Conservation (phyloP, 495 filamentous ascomycete species). For the Tuber melanosporum region DNA sequence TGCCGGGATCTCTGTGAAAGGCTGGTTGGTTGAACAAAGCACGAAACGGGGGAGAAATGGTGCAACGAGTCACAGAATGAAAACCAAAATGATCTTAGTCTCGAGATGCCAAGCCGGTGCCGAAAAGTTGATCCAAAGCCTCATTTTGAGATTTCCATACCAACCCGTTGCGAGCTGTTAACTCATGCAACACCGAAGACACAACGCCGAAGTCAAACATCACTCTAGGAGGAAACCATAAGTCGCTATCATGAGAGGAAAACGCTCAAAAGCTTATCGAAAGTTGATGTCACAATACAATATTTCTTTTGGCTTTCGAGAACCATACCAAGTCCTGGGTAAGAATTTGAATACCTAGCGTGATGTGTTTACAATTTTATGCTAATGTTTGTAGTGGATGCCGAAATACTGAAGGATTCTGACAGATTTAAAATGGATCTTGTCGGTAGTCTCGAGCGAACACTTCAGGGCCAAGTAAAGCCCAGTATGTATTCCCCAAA, state of each 20-base stretch:
- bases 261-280: slow-evolving; percentile 89
- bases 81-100: not conserved
- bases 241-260: slow-evolving; percentile 62
- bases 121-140: not conserved
- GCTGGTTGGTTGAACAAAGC: not conserved
- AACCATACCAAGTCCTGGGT: slow-evolving; percentile 88
- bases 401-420: slow-evolving; percentile 68
- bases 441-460: slow-evolving; percentile 60
- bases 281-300: slow-evolving; percentile 93
- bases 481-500: slow-evolving; percentile 54
- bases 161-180: not conserved
- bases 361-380: slow-evolving; percentile 8
- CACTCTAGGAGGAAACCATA: slow-evolving; percentile 4
- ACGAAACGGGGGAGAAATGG: not conserved
- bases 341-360: slow-evolving; percentile 32
- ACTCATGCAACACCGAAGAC: not conserved
- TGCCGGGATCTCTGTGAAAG: not conserved
- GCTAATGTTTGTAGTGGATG: slow-evolving; percentile 54
- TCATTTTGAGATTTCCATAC: not conserved
- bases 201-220: not conserved
- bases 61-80: not conserved
- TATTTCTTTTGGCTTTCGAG: slow-evolving; percentile 75
- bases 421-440: slow-evolving; percentile 75
- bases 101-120: not conserved
- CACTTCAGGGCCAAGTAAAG: slow-evolving; percentile 75